Base-by-base conservation (phyloP, 1,284 basidiomycete genomes). In the Anthracocystis setariae region DNA sequence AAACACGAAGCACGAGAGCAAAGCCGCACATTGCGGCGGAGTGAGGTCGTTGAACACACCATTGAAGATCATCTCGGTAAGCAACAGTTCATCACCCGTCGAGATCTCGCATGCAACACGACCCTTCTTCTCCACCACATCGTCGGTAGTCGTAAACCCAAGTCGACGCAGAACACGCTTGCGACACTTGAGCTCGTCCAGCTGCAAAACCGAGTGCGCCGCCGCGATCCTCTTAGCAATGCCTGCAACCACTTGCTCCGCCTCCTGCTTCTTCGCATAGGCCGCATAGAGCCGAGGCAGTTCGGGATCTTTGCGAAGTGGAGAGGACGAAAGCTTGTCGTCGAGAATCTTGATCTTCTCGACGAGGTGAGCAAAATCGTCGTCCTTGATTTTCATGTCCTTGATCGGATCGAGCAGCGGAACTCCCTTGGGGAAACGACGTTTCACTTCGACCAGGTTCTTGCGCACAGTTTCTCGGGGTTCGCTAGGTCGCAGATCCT, bases 41-140 rank as follows among this genome's bases (percentile, higher is more conserved):
- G 88, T 86, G 38, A 98, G 84, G 3, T 91, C 84, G 80, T 97
- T 97, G 87, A 99, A 98, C 3, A 90, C 91, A 53, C 95, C 95
- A 73, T 96, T 94, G 86, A 99, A 98, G 73, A 98, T 91, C 82
- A 99, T 88, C 84, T 99, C 96, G 0, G 96, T 98, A 64, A 99
- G 86, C 27, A 99, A 86, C 46, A 99, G 84, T 84, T 99, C 96
- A 81, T 99, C 96, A 13, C 96, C 96, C 0, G 94, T 91, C 77
- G 91, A 93, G 83, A 99, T 98, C 85, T 99, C 96, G 83, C 96
- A 99, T 17, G 96, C 96, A 0, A 98, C 96, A 42, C 96, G 87
- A 0, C 96, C 96, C 85, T 99, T 99, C 87, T 95, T 90, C 82
- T 98, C 94, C 13, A 98, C 93, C 52, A 98, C 95, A 82, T 98